Evolutionary conservation across 768 basidiomycete species (phyloP).

Genomic region (Tylopilus balloui): DNA sequence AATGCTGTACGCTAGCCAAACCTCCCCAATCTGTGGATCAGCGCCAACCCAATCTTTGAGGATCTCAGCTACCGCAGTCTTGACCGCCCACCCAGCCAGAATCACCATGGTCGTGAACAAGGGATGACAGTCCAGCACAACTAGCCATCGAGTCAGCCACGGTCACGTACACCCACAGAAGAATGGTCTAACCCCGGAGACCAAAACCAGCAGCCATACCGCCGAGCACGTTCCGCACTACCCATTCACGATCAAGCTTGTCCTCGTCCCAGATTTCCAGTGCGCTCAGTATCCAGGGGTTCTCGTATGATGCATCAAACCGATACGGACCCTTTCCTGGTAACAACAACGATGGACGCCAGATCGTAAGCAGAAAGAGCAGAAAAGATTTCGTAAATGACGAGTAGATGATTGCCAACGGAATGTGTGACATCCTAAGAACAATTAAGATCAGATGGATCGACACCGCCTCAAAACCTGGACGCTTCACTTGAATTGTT

Average conservation of each 20-base stretch:
- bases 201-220: conserved; percentile 88
- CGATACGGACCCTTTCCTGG: conserved; percentile 19
- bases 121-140: conserved; percentile 75
- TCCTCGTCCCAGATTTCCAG: conserved; percentile 66
- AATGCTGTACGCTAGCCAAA: conserved; percentile 81
- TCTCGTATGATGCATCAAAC: conserved; percentile 27
- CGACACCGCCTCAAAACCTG: no score
- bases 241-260: conserved; percentile 76
- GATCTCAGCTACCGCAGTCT: conserved; percentile 58
- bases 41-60: conserved; percentile 67
- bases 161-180: background rate
- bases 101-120: conserved; percentile 72
- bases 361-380: conserved; percentile 76
- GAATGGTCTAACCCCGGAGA: conserved; percentile 58
- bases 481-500: conserved; percentile 53
- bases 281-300: conserved; percentile 36
- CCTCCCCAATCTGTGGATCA: conserved; percentile 52
- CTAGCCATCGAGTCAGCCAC: conserved; percentile 35
- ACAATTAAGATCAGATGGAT: background rate
- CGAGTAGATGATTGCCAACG: conserved; percentile 77
- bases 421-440: conserved; percentile 63
- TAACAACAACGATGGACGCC: conserved; percentile 48
- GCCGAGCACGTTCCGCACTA: conserved; percentile 76
- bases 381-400: conserved; percentile 82
- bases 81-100: conserved; percentile 65